These are phyloP conservation scores for Pseudomicrostroma phylloplanum DNA, from an alignment of 1,284 basidiomycete species.

Conservation along the genomic window DNA sequence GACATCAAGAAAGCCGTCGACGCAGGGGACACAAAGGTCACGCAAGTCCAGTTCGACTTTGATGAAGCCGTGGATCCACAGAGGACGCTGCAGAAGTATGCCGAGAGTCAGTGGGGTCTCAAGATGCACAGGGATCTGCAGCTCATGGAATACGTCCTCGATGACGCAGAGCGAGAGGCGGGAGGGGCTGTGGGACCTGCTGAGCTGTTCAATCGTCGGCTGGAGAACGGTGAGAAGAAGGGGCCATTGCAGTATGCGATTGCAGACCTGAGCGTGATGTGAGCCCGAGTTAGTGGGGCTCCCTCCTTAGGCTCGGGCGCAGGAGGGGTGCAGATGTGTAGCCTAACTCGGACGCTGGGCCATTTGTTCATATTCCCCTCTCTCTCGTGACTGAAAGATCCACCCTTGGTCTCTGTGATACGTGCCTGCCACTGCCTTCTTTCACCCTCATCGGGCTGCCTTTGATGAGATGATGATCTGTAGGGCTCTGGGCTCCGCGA, in stretches of 20 bases:
- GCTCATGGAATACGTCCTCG: neutral
- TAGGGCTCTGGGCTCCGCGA: too few species aligned
- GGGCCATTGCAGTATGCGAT: slow-evolving; percentile 1
- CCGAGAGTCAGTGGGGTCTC: neutral
- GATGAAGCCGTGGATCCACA: neutral
- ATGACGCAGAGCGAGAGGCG: neutral
- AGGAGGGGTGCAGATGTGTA: too few species aligned
- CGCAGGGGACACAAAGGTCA: neutral
- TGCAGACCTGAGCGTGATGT: neutral
- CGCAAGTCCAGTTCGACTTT: neutral
- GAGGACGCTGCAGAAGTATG: neutral
- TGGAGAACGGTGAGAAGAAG: neutral
- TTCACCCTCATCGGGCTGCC: too few species aligned
- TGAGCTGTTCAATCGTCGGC: neutral
- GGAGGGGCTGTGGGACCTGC: neutral
- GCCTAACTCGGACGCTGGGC: too few species aligned
- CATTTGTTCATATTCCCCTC: too few species aligned
- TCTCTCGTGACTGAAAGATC: too few species aligned
- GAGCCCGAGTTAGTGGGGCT: too few species aligned
- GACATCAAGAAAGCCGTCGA: neutral
- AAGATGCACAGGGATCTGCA: neutral
- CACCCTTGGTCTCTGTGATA: too few species aligned
- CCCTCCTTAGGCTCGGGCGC: too few species aligned
- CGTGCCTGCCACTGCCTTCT: too few species aligned
- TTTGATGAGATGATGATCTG: too few species aligned